phyloP scores from a whole-genome alignment of 177 flowering plant species.

The Vitis hybrid region DNA sequence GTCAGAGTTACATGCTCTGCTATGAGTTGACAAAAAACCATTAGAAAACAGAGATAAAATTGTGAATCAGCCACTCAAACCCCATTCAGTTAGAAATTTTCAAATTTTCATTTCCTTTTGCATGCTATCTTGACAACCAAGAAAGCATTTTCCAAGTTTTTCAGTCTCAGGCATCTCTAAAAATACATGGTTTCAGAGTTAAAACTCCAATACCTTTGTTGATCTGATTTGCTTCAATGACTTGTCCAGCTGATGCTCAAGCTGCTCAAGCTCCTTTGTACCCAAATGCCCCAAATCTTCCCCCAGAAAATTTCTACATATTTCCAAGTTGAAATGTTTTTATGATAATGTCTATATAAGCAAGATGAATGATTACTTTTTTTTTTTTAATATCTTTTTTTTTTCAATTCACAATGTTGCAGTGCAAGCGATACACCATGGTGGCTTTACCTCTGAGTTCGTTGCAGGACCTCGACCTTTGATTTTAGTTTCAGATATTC shows the following conservation, averaged over 20 bases:
- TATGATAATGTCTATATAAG: background rate
- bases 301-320: constrained; percentile 56
- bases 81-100: too few relatives aligned
- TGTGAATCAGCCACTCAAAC: too few relatives aligned
- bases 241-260: constrained; percentile 63
- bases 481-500: constrained; percentile 49
- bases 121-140: too few relatives aligned
- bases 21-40: too few relatives aligned
- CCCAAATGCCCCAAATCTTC: constrained; percentile 63
- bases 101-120: too few relatives aligned
- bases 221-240: constrained; percentile 67
- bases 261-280: constrained; percentile 65
- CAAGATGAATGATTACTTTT: too few relatives aligned
- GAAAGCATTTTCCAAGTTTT: too few relatives aligned
- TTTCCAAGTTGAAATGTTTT: background rate
- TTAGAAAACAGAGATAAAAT: too few relatives aligned
- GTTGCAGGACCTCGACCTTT: constrained; percentile 42
- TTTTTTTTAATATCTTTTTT: too few relatives aligned
- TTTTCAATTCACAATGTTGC: too few relatives aligned
- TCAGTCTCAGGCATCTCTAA: too few relatives aligned
- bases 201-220: constrained; percentile 51
- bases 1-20: too few relatives aligned
- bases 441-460: constrained; percentile 37
- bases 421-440: background rate
- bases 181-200: background rate